Conservation (phyloP, 2,329 filamentous ascomycete species). For the Aspergillus puulaauensis region DNA sequence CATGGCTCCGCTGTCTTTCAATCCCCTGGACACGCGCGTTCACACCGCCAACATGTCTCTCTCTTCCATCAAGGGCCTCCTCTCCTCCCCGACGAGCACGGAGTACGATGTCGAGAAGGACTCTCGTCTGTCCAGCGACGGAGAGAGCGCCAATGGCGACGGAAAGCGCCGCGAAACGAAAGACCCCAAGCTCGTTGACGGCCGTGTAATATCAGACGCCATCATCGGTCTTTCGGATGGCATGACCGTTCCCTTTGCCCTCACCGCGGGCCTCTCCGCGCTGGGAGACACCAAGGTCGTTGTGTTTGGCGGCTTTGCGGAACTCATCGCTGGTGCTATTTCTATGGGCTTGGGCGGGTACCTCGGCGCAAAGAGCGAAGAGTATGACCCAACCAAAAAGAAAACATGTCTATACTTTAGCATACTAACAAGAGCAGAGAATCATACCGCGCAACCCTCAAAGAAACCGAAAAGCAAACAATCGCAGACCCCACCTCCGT, state of each 20-base stretch:
- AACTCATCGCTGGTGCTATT: slow-evolving; percentile 73
- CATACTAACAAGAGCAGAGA: slow-evolving; percentile 26
- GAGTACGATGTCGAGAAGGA: slow-evolving; percentile 32
- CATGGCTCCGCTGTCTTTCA: not conserved
- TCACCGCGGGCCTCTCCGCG: slow-evolving; percentile 67
- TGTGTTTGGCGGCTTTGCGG: slow-evolving; percentile 71
- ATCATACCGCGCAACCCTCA: slow-evolving; percentile 40
- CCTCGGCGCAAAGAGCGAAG: slow-evolving; percentile 58
- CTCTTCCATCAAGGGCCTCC: slow-evolving; percentile 27
- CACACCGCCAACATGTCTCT: slow-evolving; percentile 28
- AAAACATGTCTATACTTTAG: not conserved
- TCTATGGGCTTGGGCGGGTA: slow-evolving; percentile 77
- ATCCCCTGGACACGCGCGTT: not conserved
- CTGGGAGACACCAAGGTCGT: slow-evolving; percentile 66
- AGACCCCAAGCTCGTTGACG: slow-evolving; percentile 31
- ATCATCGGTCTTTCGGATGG: slow-evolving; percentile 78
- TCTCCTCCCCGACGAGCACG: slow-evolving; percentile 24
- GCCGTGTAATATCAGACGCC: slow-evolving; percentile 52
- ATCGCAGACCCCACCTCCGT: slow-evolving; percentile 31
- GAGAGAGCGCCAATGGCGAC: slow-evolving; percentile 19
- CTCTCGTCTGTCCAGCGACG: slow-evolving; percentile 11
- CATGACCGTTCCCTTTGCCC: slow-evolving; percentile 75
- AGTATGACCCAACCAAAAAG: slow-evolving; percentile 19
- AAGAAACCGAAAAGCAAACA: slow-evolving; percentile 35
- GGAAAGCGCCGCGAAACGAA: slow-evolving; percentile 17